Evolutionary conservation across 225 moss, liverwort and hornwort genomes (phyloP).

Genomic region (Pseudoscleropodium purum): DNA sequence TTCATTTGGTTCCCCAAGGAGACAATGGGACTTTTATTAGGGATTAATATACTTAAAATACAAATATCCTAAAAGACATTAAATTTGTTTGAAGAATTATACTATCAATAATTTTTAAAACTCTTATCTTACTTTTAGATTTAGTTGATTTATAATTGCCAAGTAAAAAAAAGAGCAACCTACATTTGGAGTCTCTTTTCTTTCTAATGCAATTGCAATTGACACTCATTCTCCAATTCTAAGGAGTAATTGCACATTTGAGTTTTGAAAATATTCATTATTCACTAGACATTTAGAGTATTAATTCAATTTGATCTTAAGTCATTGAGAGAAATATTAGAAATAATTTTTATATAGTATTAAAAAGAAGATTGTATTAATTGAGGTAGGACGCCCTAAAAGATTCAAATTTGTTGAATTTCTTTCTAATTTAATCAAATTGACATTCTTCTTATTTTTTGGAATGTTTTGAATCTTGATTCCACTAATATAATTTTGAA

Average conservation of each 20-base stretch:
- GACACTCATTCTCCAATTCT: rapidly evolving
- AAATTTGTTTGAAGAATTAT: background rate
- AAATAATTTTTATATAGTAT: background rate
- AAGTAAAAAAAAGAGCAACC: background rate
- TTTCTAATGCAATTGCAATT: background rate
- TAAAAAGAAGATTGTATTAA: background rate
- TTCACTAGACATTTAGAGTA: background rate
- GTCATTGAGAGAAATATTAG: background rate
- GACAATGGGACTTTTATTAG: too few species aligned
- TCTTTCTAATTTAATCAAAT: background rate
- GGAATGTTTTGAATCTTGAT: background rate
- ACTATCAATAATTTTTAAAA: background rate
- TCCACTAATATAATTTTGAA: background rate
- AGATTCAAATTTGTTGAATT: background rate
- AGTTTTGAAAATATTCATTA: background rate
- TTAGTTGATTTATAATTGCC: background rate
- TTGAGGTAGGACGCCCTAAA: background rate
- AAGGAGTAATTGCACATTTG: background rate
- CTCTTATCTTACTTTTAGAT: background rate
- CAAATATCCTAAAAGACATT: background rate
- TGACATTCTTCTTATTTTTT: rapidly evolving
- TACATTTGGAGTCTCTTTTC: background rate
- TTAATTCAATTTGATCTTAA: background rate
- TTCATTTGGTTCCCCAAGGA: too few species aligned
- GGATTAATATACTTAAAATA: background rate